Base-by-base conservation (phyloP, 768 basidiomycete genomes). In the Nevesoporus exiguus region DNA sequence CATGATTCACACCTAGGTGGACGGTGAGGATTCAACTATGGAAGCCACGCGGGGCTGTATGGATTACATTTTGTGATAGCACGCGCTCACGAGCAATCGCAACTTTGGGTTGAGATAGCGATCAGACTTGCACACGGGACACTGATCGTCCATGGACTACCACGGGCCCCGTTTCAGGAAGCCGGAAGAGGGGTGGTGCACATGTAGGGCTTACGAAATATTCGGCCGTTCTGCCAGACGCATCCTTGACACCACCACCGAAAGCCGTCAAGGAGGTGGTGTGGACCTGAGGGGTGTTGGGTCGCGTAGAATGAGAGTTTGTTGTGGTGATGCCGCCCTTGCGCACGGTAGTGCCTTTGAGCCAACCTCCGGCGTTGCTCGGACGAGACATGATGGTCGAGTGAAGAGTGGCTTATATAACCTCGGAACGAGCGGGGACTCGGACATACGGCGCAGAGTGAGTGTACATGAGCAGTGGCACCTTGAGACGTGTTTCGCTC, bases 121-220 rank as follows among this genome's bases (percentile, higher is more conserved):
- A 70, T 99, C 97, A 37, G 92, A 94, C 71, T 93, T 93, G 78
- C 97, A 98, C 2, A 98, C 89, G 0, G 96, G 96, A 74, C 97
- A 99, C 67, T 90, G 86, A 70, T 99, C 97, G 57, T 92, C 88
- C 82, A 90, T 89, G 24, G 86, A 85, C 89, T 91, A 47, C 8
- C 47, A 24, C 15, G 15, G 49, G 2, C 17, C 31, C 41, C 34
- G 41, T 45, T 44, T 66, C 47, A 65, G 59, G 42, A 43, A 42
- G 39, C 25, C n/a, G 30, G 27, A 44, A 17, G 41, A 37, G 4
- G 37, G 27, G 8, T 24, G 25, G n/a, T 1, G 15, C 2, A 6
- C 9, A 24, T 14, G 5, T 39, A 24, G 13, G 11, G 77, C 86
- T 65, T 60, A 92, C 91, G 60, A 83, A 91, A 74, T 80, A 93